Evolutionary conservation across 2,329 filamentous ascomycete species (phyloP), one percentile per base, ranked within the genome.

Genomic region (Pseudocercospora ulei): DNA sequence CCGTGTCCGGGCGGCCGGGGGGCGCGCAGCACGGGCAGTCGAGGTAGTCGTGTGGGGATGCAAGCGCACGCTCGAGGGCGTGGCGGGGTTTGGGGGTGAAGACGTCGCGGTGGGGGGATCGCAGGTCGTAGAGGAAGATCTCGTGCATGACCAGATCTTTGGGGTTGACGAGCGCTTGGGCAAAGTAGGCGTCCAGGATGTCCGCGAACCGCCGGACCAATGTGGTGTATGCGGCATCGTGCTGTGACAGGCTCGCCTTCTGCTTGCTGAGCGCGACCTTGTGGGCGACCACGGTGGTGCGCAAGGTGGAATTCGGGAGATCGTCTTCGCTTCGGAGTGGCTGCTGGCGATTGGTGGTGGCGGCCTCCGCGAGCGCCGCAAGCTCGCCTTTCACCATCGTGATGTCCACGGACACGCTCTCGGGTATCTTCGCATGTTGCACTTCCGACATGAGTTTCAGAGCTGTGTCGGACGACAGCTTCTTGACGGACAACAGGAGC

Each of bases 251-350:
- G 3, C 73, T 68, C 1, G 81, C 76, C 49, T 78, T 78, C 56
- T 86, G 78, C 47, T 76, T 80, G 61, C 80, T 84, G 25, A 90
- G 68, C 54, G 86, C 78, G 11, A 90, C 82, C 56, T 82, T 82
- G 55, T 88, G 82, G 9, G 82, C 82, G 35, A 88, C 76, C 19
- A 88, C 75, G 0, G 83, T 88, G 1, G 82, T 84, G 28, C 84
- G 72, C 25, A 84, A 63, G 27, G 80, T 76, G 48, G 76, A 78
- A 61, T 72, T 68, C 26, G 80, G 78, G 7, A 80, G 71, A 51
- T 79, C 79, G 59, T 90, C 82, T 56, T 79, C 80, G 62, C 79
- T 92, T 46, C 78, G 76, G 18, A 92, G 68, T 3, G 68, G 56
- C 25, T 50, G 42, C 2, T 24, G 36, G 11, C 18, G 11, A n/a